These are phyloP conservation scores for Carex scoparia DNA, from an alignment of 176 grass and related monocot species.

Conservation along the genomic window DNA sequence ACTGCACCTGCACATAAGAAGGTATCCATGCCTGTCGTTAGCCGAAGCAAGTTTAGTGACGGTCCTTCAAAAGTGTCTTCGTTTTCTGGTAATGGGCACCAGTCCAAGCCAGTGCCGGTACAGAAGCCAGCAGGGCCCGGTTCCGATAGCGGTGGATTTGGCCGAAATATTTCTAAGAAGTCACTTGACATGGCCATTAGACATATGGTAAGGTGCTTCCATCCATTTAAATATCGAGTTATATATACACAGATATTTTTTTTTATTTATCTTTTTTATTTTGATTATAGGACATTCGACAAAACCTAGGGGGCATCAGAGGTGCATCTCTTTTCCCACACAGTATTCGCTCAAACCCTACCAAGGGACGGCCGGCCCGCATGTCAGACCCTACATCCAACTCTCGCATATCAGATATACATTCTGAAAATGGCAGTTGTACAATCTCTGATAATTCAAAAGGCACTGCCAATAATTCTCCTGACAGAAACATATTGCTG, in stretches of 20 bases:
- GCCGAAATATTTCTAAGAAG: conserved; percentile 91
- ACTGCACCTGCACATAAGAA: conserved; percentile 47
- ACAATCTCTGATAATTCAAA: conserved; percentile 36
- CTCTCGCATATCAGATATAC: conserved; percentile 31
- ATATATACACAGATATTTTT: conserved; percentile 1
- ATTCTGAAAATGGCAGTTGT: conserved; percentile 45
- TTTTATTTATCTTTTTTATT: conserved; percentile 8
- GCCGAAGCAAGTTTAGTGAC: conserved; percentile 68
- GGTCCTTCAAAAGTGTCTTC: conserved; percentile 43
- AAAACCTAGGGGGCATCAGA: conserved; percentile 75
- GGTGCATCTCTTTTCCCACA: conserved; percentile 79
- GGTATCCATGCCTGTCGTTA: conserved; percentile 62
- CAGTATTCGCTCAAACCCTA: conserved; percentile 65
- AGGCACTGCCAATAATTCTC: conserved; percentile 42
- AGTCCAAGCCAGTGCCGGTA: conserved; percentile 33
- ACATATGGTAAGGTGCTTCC: conserved; percentile 72
- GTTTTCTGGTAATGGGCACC: conserved; percentile 45
- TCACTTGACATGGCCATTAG: conserved; percentile 97
- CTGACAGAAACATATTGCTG: conserved; percentile 49
- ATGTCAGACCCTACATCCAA: conserved; percentile 37
- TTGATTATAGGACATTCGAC: conserved; percentile 70
- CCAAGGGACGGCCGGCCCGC: conserved; percentile 45
- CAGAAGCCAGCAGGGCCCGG: conserved; percentile 38
- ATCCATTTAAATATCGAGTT: conserved; percentile 18
- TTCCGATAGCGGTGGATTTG: conserved; percentile 66